Conservation (phyloP, 768 basidiomycete species). For the Cystofilobasidium macerans region DNA sequence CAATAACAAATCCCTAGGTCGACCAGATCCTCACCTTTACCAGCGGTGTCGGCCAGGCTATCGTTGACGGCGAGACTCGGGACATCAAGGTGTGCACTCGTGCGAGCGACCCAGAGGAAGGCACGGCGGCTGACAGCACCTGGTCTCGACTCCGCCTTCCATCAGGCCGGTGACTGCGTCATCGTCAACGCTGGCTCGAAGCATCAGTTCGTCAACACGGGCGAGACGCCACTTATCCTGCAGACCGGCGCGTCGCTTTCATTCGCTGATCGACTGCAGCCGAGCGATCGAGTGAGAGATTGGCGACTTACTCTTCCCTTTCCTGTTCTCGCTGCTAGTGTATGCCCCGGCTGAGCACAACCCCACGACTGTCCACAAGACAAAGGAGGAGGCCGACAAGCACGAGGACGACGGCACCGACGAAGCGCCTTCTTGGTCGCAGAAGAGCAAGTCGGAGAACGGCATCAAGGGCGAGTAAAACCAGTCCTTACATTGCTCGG, state of each 20-base stretch:
- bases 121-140: too few relatives aligned
- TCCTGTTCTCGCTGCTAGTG: not conserved
- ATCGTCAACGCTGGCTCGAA: slow-evolving; percentile 37
- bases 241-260: not conserved
- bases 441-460: slow-evolving; percentile 11
- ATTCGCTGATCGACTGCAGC: too few relatives aligned
- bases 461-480: slow-evolving; percentile 2
- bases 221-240: slow-evolving; percentile 14
- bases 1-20: slow-evolving; percentile 35
- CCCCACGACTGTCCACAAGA: slow-evolving; percentile 28
- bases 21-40: slow-evolving; percentile 41
- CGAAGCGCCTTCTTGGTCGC: slow-evolving; percentile 24
- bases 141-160: too few relatives aligned
- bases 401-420: slow-evolving; percentile 27
- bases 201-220: slow-evolving; percentile 39
- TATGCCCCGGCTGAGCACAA: slow-evolving; percentile 28
- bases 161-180: slow-evolving; percentile 28
- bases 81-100: slow-evolving; percentile 36
- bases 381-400: slow-evolving; percentile 27
- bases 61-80: slow-evolving; percentile 40
- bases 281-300: too few relatives aligned
- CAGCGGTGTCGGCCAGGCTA: slow-evolving; percentile 37
- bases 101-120: too few relatives aligned
- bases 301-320: not conserved
- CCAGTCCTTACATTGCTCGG: not conserved